Evolutionary conservation across 202 grass and related monocot species (phyloP), one percentile per base, ranked within the genome.

Genomic region (Bolboschoenoplectus hybrid): DNA sequence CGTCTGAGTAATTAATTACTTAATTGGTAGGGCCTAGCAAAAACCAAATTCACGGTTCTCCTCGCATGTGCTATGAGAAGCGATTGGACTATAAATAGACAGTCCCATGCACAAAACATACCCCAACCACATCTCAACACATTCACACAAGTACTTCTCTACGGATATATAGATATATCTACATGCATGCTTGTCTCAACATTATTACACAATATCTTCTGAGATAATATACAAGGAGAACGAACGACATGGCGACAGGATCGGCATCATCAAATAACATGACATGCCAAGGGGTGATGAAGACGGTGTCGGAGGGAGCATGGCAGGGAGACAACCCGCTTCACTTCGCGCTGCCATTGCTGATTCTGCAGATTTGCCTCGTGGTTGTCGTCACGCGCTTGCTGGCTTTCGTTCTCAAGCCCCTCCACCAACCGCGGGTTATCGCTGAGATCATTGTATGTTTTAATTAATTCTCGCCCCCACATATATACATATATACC

Each of bases 381-480:
- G 93, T 95, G 46, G 89, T 92, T 77, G 93, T 89, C 85, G 89
- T 95, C 82, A 95, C 93, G 1, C 39, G 93, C 1, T 84, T 50
- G 1, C 91, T 95, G 80, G 91, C 91, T 3, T 95, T 91, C 85
- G 7, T 92, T 10, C 91, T 95, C 50, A 89, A 86, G 52, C 93
- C 93, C 45, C 93, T 92, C 26, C 91, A 87, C 2, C 93, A 95
- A 63, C 93, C 93, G 0, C 80, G 91, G n/a, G 93, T 95, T 83
- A 79, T 95, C 87, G 91, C 93, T 52, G 93, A 95, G 93, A 95
- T 95, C 87, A 95, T 95, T 64, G 93, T 95, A 72, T 86, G 92
- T 85, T 0, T 1, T 5, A 0, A 17, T 40, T 10, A 36, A 57
- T 43, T 38, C 0, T 75, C 1, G 1, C 62, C 7, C 4, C 1